These are phyloP conservation scores for Paramyrothecium sp. DNA, from an alignment of 2,329 filamentous ascomycete species.

Conservation along the genomic window DNA sequence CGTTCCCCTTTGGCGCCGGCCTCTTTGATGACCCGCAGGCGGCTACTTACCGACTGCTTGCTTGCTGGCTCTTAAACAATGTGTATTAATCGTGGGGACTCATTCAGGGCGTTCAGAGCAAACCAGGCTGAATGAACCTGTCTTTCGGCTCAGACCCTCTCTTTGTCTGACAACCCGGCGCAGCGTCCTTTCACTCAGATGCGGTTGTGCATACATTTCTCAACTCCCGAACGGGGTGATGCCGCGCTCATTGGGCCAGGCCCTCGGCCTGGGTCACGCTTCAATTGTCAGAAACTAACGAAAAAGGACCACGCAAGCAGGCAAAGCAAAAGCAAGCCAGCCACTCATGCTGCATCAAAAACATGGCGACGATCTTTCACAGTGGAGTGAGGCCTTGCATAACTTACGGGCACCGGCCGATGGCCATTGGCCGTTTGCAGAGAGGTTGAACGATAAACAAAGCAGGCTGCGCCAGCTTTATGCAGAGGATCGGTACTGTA, in stretches of 20 bases:
- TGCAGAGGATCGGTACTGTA: constrained; percentile 1
- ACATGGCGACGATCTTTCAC: neutral
- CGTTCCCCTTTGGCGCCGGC: neutral
- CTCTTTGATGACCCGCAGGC: neutral
- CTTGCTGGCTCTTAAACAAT: neutral
- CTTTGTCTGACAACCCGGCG: neutral
- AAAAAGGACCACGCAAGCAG: neutral
- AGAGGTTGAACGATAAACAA: neutral
- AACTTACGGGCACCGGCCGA: neutral
- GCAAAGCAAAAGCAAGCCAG: no score
- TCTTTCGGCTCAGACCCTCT: neutral
- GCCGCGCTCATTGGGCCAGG: neutral
- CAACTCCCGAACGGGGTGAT: neutral
- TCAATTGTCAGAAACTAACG: neutral
- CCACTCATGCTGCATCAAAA: neutral
- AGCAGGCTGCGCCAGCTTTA: neutral
- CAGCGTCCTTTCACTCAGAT: neutral
- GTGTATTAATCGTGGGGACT: neutral
- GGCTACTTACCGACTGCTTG: neutral
- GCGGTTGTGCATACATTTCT: neutral
- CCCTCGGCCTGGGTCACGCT: neutral
- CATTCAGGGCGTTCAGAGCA: neutral
- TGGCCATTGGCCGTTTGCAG: neutral
- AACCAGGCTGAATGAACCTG: neutral
- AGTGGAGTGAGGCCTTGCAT: neutral